Percentiles rank a stretch among this genome's conserved stretches.
phyloP scores from a whole-genome alignment of 2,329 filamentous ascomycete species.

The Coniella lustricola region DNA sequence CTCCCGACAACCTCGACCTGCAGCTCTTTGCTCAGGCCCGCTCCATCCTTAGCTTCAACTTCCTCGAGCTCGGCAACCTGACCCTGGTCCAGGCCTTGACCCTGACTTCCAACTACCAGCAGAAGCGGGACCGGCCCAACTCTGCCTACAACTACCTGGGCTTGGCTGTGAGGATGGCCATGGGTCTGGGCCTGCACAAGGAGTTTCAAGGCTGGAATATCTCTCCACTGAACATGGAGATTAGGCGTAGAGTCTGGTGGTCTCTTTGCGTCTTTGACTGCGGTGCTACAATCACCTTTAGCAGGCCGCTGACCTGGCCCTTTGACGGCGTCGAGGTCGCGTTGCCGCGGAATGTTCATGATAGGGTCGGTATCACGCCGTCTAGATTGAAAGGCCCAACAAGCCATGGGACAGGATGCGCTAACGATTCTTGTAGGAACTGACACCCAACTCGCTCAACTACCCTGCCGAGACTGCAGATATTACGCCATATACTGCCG shows the following conservation, averaged over 20 bases:
- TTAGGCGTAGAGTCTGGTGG: conserved; percentile 32
- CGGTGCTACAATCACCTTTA: conserved; percentile 32
- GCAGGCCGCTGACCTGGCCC: conserved; percentile 21
- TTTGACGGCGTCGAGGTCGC: conserved; percentile 21
- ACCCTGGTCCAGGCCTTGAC: conserved; percentile 27
- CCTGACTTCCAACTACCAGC: conserved; percentile 27
- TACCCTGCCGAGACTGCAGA: conserved; percentile 29
- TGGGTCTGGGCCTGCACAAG: conserved; percentile 41
- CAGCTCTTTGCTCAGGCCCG: conserved; percentile 41
- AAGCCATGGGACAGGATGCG: neutral
- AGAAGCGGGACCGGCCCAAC: conserved; percentile 44
- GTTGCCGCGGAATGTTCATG: conserved; percentile 20
- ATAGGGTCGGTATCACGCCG: conserved; percentile 16
- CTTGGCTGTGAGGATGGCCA: conserved; percentile 40
- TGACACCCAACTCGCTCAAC: conserved; percentile 28
- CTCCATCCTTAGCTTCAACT: conserved; percentile 17
- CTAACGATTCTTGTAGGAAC: conserved; percentile 15
- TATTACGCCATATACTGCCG: conserved; percentile 37
- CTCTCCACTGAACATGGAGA: conserved; percentile 26
- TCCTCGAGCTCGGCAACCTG: conserved; percentile 19
- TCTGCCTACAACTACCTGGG: conserved; percentile 44
- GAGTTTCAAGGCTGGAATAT: conserved; percentile 32
- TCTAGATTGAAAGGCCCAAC: neutral
- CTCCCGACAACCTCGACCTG: conserved; percentile 34
- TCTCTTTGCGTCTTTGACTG: conserved; percentile 35